phyloP scores from a whole-genome alignment of 768 basidiomycete species.

The Amylocystis lapponica region DNA sequence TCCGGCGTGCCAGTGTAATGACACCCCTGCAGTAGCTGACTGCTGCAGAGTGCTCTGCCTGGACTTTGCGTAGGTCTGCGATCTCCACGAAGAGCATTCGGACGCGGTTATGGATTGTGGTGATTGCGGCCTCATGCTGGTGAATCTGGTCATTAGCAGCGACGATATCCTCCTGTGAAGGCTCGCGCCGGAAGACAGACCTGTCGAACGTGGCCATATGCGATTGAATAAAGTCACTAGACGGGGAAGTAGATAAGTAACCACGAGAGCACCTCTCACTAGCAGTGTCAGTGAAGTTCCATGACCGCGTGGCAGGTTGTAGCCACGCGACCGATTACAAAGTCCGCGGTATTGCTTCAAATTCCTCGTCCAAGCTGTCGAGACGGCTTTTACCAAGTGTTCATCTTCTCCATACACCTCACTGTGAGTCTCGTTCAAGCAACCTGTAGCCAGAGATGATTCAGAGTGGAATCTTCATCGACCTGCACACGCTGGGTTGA shows the following conservation, averaged over 20 bases:
- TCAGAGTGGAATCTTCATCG: constrained; percentile 90
- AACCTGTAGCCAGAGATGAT: constrained; percentile 54
- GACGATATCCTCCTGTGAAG: constrained; percentile 17
- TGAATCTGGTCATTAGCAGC: constrained; percentile 17
- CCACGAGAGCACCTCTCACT: no score
- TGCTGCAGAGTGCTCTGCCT: constrained; percentile 34
- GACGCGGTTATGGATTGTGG: constrained; percentile 37
- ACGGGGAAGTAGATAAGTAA: no score
- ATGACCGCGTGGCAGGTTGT: no score
- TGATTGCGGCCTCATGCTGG: constrained; percentile 37
- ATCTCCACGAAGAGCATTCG: constrained; percentile 34
- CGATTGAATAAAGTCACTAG: no score
- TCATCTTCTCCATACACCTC: no score
- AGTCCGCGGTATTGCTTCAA: no score
- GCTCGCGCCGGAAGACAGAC: constrained; percentile 9
- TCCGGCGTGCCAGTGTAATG: constrained; percentile 49
- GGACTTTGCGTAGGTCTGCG: constrained; percentile 38
- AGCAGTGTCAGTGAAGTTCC: no score
- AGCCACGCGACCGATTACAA: no score
- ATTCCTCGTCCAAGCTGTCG: no score
- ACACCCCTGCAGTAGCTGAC: constrained; percentile 41
- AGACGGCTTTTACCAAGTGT: no score
- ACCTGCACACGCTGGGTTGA: constrained; percentile 63
- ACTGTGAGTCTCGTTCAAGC: no score
- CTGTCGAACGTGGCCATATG: background rate